phyloP scores from a whole-genome alignment of 148 eudicot genomes.

The Cornus suecica region DNA sequence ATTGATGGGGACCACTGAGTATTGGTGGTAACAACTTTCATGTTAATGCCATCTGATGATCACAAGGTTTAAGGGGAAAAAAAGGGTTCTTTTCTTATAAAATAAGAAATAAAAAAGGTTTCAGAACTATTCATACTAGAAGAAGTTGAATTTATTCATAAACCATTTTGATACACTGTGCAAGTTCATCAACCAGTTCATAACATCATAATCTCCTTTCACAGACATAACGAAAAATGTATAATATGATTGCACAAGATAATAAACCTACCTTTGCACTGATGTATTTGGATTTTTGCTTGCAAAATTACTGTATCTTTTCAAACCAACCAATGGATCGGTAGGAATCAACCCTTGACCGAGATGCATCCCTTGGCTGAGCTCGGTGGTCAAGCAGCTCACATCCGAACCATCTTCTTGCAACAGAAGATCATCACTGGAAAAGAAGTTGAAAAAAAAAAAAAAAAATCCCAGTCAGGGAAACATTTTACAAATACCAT shows the following conservation, averaged over 20 bases:
- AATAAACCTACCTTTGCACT: conserved; percentile 47
- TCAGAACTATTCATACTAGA: background rate
- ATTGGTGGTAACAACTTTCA: too few species aligned
- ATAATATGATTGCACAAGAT: background rate
- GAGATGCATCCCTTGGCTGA: conserved; percentile 50
- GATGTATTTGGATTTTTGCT: conserved; percentile 29
- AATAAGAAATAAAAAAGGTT: background rate
- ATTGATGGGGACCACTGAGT: too few species aligned
- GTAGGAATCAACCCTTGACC: conserved; percentile 34
- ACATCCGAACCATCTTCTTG: conserved; percentile 72
- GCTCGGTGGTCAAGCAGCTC: conserved; percentile 48
- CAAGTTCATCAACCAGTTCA: background rate
- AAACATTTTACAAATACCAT: too few species aligned
- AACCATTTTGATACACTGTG: background rate
- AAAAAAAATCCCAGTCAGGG: too few species aligned
- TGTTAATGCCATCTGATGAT: too few species aligned
- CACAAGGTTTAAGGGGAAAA: too few species aligned
- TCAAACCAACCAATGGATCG: conserved; percentile 42
- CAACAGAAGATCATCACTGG: conserved; percentile 82
- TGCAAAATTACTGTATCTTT: conserved; percentile 37
- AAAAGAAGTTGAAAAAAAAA: conserved; percentile 10
- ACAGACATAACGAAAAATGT: background rate
- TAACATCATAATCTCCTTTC: background rate
- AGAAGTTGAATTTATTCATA: background rate
- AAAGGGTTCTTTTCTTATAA: too few species aligned